These are phyloP conservation scores for Colletotrichum liriopes DNA, from an alignment of 2,329 filamentous ascomycete genomes.

Conservation along the genomic window DNA sequence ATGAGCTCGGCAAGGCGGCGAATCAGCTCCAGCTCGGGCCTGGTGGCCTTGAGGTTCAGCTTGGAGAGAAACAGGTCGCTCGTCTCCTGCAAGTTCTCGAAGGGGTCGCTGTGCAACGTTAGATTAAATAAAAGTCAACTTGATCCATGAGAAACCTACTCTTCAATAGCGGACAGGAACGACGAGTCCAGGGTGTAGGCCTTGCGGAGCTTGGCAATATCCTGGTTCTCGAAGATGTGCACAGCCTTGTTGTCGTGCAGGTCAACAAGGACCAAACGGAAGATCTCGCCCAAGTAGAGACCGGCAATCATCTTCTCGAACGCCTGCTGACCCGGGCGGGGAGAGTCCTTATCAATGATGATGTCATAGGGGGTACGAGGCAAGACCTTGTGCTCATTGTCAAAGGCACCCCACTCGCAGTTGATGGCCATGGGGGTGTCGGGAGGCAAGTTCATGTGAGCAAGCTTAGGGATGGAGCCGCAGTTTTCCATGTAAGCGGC, in stretches of 20 bases:
- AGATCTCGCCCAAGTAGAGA: constrained; percentile 94
- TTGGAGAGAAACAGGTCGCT: constrained; percentile 84
- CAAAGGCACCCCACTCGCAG: constrained; percentile 97
- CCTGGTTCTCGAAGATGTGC: constrained; percentile 87
- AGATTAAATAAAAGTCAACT: constrained; percentile 20
- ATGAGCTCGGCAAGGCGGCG: constrained; percentile 94
- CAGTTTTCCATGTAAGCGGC: constrained; percentile 98
- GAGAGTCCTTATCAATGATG: constrained; percentile 91
- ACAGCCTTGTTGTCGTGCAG: constrained; percentile 83
- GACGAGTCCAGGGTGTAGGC: constrained; percentile 93
- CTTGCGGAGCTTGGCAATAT: constrained; percentile 85
- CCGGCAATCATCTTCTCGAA: constrained; percentile 99
- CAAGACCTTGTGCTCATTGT: constrained; percentile 92
- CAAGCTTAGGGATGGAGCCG: constrained; percentile 93
- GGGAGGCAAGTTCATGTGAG: constrained; percentile 88
- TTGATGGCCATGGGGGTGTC: constrained; percentile 94
- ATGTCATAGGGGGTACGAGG: constrained; percentile 89
- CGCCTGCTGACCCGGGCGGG: constrained; percentile 92
- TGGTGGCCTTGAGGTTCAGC: constrained; percentile 79
- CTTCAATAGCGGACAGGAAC: constrained; percentile 93
- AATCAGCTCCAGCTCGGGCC: constrained; percentile 88
- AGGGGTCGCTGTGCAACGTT: constrained; percentile 78
- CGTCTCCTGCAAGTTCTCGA: constrained; percentile 94
- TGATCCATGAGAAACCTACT: constrained; percentile 68
- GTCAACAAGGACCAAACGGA: constrained; percentile 89